These are phyloP conservation scores for Geranium rotundifolium DNA, from an alignment of 345 rosid genomes.

Conservation along the genomic window DNA sequence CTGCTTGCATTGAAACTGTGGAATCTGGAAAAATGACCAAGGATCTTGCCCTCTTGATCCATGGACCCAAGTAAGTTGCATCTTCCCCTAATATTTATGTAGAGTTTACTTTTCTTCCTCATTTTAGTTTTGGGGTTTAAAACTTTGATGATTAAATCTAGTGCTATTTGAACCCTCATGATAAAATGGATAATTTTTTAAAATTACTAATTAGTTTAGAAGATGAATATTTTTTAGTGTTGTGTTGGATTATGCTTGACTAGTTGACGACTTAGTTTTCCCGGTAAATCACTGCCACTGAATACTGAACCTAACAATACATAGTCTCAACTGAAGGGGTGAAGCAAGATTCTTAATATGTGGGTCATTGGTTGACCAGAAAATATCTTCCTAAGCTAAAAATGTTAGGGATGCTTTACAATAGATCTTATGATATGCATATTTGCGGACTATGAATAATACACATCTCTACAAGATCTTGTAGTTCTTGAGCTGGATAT, in stretches of 20 bases:
- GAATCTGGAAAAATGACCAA: constrained; percentile 92
- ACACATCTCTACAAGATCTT: no score
- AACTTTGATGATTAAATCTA: no score
- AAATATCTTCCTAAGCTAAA: not conserved
- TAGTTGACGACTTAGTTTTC: no score
- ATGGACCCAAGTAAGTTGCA: constrained; percentile 64
- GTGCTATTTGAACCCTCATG: not conserved
- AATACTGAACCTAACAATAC: no score
- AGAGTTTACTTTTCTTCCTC: not conserved
- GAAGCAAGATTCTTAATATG: no score
- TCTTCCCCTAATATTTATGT: not conserved
- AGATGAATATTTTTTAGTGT: no score
- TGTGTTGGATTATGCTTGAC: no score
- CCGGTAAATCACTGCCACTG: no score
- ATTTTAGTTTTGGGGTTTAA: not conserved
- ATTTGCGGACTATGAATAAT: no score
- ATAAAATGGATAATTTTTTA: not conserved
- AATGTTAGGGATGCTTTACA: not conserved
- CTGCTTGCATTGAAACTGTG: constrained; percentile 72
- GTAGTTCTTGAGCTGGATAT: no score
- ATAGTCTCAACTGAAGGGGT: no score
- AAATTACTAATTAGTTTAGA: no score
- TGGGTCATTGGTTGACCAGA: not conserved
- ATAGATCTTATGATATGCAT: not conserved
- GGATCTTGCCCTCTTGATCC: constrained; percentile 81